Conservation (phyloP, 1,284 basidiomycete genomes). For the Naganishia cerealis region DNA sequence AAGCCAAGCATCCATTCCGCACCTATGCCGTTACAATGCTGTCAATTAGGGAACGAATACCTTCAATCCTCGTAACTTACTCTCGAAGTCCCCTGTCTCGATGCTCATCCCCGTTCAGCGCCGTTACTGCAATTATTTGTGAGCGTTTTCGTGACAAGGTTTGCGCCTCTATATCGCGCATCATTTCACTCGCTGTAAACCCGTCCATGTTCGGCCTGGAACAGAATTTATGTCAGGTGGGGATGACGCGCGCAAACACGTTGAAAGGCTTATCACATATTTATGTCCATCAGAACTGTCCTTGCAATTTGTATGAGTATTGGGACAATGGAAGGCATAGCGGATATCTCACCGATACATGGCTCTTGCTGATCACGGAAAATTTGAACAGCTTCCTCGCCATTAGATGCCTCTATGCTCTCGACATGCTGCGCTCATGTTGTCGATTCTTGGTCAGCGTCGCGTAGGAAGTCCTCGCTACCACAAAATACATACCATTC, state of each 20-base stretch:
- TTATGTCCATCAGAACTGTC: constrained; percentile 49
- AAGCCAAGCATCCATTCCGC: constrained; percentile 28
- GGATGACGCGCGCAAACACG: background rate
- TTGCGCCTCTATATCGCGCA: constrained; percentile 22
- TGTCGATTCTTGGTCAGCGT: background rate
- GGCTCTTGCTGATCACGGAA: constrained; percentile 38
- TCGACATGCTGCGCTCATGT: constrained; percentile 37
- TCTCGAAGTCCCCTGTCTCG: constrained; percentile 46
- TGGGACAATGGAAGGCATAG: background rate
- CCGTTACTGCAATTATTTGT: constrained; percentile 53
- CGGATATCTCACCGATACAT: constrained; percentile 15
- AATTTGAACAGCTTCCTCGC: constrained; percentile 45
- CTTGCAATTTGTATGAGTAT: background rate
- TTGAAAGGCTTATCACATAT: constrained; percentile 44
- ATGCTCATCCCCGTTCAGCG: constrained; percentile 48
- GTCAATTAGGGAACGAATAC: background rate
- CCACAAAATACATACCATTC: constrained; percentile 37
- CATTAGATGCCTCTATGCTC: constrained; percentile 48
- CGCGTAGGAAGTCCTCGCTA: background rate
- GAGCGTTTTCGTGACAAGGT: constrained; percentile 29
- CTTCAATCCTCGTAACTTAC: constrained; percentile 35
- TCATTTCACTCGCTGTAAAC: constrained; percentile 45
- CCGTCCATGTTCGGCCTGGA: constrained; percentile 49
- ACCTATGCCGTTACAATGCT: background rate
- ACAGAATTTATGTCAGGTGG: background rate